A percentile compares a stretch with the other conserved stretches of the same genome.
These are phyloP conservation scores for Colletotrichum aenigma DNA, from an alignment of 2,329 filamentous ascomycete species.

Conservation along the genomic window DNA sequence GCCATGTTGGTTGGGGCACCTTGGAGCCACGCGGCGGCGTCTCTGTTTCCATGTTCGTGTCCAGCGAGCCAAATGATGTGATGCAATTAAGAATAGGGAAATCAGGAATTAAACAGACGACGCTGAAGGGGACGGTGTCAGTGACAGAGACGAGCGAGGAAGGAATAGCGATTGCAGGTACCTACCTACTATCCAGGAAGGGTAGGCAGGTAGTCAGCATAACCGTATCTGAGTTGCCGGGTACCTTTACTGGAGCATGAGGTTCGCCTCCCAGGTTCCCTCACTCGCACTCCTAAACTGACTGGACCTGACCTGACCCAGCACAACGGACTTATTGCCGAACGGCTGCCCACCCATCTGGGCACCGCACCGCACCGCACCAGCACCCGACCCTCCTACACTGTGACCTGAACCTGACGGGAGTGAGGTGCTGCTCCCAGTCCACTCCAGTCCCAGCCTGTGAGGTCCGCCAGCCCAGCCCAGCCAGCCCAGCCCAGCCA, in stretches of 20 bases:
- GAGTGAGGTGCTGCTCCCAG: background rate
- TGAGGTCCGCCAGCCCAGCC: background rate
- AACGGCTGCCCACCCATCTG: background rate
- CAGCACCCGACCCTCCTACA: background rate
- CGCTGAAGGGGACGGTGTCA: background rate
- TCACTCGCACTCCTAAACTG: background rate
- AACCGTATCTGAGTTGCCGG: background rate
- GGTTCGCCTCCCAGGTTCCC: background rate
- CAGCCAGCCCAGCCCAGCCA: background rate
- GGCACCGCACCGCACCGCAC: background rate
- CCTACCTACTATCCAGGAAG: background rate
- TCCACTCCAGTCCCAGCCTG: background rate
- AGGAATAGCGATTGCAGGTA: background rate
- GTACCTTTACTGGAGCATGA: background rate
- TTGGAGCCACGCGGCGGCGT: background rate
- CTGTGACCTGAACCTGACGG: background rate
- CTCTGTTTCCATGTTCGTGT: background rate
- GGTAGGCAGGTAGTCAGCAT: background rate
- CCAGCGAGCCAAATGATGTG: background rate
- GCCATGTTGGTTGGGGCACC: background rate
- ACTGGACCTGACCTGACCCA: background rate
- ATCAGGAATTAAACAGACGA: background rate
- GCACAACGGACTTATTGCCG: constrained; percentile 17
- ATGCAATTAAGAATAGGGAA: background rate
- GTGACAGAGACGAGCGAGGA: background rate